Percentiles rank a stretch among this genome's conserved stretches.
These are phyloP conservation scores for Thalassiosira hispida DNA, from an alignment of 352 stramenopile species.

Conservation along the genomic window DNA sequence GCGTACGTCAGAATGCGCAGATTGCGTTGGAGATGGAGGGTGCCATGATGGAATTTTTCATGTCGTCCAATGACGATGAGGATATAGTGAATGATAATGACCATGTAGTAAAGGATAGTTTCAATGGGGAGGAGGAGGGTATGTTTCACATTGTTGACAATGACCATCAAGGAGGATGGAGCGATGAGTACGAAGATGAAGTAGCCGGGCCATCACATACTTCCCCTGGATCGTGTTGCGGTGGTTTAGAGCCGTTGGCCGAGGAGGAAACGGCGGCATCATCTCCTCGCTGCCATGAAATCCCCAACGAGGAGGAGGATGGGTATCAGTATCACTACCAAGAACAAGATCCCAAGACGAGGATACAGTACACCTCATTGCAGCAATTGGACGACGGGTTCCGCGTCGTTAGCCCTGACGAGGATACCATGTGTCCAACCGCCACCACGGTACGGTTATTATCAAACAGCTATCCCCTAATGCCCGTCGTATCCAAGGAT, in stretches of 20 bases:
- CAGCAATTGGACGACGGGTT: too few species aligned
- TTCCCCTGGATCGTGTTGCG: too few species aligned
- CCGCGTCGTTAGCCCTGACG: neutral
- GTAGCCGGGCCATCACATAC: too few species aligned
- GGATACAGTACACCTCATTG: neutral
- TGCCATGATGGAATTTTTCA: slow-evolving; percentile 51
- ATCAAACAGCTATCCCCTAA: slow-evolving; percentile 1
- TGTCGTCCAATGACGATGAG: neutral
- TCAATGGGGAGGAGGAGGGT: neutral
- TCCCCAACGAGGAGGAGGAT: slow-evolving; percentile 3
- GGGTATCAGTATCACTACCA: neutral
- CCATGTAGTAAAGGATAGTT: neutral
- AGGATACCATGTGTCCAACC: too few species aligned
- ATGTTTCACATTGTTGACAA: too few species aligned
- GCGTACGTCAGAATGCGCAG: slow-evolving; percentile 50
- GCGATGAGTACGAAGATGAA: too few species aligned
- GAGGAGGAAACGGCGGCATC: too few species aligned
- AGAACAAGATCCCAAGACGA: slow-evolving; percentile 10
- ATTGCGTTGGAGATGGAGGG: slow-evolving; percentile 52
- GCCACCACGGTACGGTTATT: too few species aligned
- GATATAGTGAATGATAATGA: slow-evolving; percentile 6
- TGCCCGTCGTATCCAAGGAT: slow-evolving; percentile 3
- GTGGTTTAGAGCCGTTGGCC: neutral
- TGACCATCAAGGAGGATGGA: too few species aligned
- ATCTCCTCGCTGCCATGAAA: neutral